Percentiles rank a stretch among this genome's conserved stretches.
Conservation (phyloP, 371 early-diverging fungal genomes). For the Lichtheimia ramosa region DNA sequence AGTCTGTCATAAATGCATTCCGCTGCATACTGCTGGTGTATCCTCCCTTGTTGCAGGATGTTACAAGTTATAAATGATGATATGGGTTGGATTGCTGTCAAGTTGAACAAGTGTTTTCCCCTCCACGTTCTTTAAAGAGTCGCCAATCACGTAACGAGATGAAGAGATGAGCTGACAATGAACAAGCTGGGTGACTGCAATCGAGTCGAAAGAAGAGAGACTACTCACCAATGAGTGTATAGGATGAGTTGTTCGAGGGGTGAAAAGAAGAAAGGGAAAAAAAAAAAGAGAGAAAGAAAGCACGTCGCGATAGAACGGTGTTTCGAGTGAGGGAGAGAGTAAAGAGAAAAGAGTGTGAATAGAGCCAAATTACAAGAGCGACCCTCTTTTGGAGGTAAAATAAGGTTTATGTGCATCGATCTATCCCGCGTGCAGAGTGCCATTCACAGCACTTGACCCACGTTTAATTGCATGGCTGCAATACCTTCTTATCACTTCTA, state of each 20-base stretch:
- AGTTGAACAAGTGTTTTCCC: too few species aligned
- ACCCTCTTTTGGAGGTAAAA: background rate
- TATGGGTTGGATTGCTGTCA: too few species aligned
- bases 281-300: background rate
- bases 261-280: slow-evolving; percentile 1
- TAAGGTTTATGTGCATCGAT: background rate
- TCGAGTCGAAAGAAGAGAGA: background rate
- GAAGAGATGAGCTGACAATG: too few species aligned
- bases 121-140: too few species aligned
- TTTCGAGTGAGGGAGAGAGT: background rate
- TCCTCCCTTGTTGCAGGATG: background rate
- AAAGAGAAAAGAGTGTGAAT: background rate
- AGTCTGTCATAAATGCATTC: slow-evolving; percentile 12
- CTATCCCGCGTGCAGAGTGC: background rate
- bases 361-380: background rate
- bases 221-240: slow-evolving; percentile 1
- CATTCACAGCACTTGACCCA: too few species aligned
- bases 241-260: background rate
- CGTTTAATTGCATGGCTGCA: too few species aligned
- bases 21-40: slow-evolving; percentile 7
- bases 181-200: background rate
- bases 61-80: too few species aligned
- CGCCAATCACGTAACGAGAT: too few species aligned
- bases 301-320: slow-evolving; percentile 1
- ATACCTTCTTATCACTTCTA: too few species aligned